These are phyloP conservation scores for Kodamaea nitidulidarum DNA, from an alignment of 805 yeast species.

Conservation along the genomic window DNA sequence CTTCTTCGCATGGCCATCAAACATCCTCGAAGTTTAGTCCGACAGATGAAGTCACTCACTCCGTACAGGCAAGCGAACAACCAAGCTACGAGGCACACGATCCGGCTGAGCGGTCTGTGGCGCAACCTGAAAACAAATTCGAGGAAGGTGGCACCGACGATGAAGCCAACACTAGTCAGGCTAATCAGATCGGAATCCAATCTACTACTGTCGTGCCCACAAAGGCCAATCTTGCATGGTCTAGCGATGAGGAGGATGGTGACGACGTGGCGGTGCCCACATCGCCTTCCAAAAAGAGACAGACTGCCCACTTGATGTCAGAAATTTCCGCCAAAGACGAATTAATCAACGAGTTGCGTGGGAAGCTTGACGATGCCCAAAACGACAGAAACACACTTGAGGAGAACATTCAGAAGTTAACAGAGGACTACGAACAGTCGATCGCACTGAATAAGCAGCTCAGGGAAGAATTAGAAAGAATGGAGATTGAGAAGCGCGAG, in stretches of 20 bases:
- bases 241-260: conserved; percentile 74
- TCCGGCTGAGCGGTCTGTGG: not conserved
- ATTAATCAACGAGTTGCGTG: conserved; percentile 9
- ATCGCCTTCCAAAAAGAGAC: conserved; percentile 9
- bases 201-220: conserved; percentile 75
- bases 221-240: conserved; percentile 83
- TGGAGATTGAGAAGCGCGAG: not conserved
- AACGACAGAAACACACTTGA: conserved; percentile 10
- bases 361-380: conserved; percentile 9
- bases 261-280: not conserved
- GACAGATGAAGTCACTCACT: too few species aligned
- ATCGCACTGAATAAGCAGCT: conserved; percentile 19
- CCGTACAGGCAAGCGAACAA: too few species aligned
- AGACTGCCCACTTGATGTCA: conserved; percentile 3
- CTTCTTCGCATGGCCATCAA: too few species aligned
- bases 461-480: not conserved
- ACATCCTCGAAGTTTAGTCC: too few species aligned
- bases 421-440: conserved; percentile 20
- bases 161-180: conserved; percentile 5
- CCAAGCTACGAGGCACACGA: not conserved
- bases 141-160: conserved; percentile 4
- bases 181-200: conserved; percentile 43
- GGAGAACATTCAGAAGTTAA: conserved; percentile 18
- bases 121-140: conserved; percentile 1
- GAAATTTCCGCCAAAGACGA: conserved; percentile 6